A percentile compares a stretch with the other conserved stretches of the same genome.
phyloP scores from a whole-genome alignment of 2,329 filamentous ascomycete genomes.

The Sporothrix brunneoviolacea region DNA sequence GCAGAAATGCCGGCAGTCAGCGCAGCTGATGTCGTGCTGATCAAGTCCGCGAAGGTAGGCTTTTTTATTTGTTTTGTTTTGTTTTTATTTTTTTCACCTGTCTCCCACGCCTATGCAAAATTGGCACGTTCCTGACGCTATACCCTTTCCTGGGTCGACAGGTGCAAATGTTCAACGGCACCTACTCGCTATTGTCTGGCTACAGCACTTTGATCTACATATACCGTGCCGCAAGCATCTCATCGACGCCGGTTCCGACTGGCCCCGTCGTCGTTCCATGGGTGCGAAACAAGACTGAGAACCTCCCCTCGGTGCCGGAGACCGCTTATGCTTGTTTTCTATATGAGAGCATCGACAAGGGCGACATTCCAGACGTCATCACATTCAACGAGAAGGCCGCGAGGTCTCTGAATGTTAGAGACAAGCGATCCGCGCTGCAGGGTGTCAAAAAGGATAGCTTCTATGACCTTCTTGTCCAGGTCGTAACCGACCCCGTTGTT shows the following conservation, averaged over 20 bases:
- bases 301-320: conserved; percentile 25
- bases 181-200: conserved; percentile 40
- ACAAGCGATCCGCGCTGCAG: conserved; percentile 60
- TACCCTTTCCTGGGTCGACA: no score
- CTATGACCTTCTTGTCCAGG: conserved; percentile 64
- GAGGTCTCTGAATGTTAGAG: conserved; percentile 36
- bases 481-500: conserved; percentile 49
- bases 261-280: conserved; percentile 25
- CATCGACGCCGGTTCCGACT: conserved; percentile 33
- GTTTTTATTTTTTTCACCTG: no score
- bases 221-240: conserved; percentile 35
- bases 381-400: conserved; percentile 36
- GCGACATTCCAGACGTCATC: conserved; percentile 33
- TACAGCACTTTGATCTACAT: conserved; percentile 37
- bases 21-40: conserved; percentile 57
- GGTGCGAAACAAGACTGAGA: conserved; percentile 6
- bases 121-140: not conserved
- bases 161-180: conserved; percentile 32
- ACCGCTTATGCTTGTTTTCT: conserved; percentile 42
- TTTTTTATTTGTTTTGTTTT: no score
- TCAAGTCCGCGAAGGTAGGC: conserved; percentile 52
- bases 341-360: conserved; percentile 39
- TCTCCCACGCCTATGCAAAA: no score
- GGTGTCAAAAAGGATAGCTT: conserved; percentile 52
- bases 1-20: conserved; percentile 42